Base-by-base conservation (phyloP, 78 protist species). In the Blattamonas nauphoetae region DNA sequence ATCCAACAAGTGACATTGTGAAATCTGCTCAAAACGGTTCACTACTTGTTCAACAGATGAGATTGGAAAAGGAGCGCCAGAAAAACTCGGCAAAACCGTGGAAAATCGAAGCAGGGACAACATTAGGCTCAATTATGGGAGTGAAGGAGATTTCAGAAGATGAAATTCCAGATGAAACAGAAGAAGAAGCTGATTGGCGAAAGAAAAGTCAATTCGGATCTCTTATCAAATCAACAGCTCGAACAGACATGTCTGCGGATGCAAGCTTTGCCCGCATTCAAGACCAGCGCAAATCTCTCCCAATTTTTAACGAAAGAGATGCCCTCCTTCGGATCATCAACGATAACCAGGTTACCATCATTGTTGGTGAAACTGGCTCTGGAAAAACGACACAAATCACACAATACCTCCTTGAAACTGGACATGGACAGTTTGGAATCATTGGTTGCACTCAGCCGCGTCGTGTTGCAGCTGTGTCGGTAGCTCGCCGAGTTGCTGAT, bases 401-500 rank as follows among this genome's bases (percentile, higher is more conserved):
- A 94, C 98, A 97, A 86, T 95, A 96, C 77, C 91, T 97, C 44
- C 88, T 92, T 89, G 98, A 96, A 85, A 11, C 29, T 11, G 83
- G 83, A 11, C 32, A 79, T 36, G 83, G 83, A 21, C 33, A 5
- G 41, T 4, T 4, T 5, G 83, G 43, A 21, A 6, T 78, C 78
- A 92, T 97, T 71, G 97, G 96, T 32, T 95, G 97, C 90, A 97
- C 99, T 0, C 99, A 97, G 86, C 99, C 99, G 33, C 92, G 99
- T 34, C 95, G 99, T 2, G 98, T 97, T 32, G 99, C 99, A 1
- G 99, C 99, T 44, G 92, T 95, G 84, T 89, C 94, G 1, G 99
- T 97, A 0, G 98, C 99, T 6, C 94, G 92, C 85, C 91, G 99
- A 29, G 99, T 97, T n/a, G 11, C 90, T 42, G 97, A 95, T 33